Base-by-base conservation (phyloP, 2,329 filamentous ascomycete species). In the Colletotrichum sp. region DNA sequence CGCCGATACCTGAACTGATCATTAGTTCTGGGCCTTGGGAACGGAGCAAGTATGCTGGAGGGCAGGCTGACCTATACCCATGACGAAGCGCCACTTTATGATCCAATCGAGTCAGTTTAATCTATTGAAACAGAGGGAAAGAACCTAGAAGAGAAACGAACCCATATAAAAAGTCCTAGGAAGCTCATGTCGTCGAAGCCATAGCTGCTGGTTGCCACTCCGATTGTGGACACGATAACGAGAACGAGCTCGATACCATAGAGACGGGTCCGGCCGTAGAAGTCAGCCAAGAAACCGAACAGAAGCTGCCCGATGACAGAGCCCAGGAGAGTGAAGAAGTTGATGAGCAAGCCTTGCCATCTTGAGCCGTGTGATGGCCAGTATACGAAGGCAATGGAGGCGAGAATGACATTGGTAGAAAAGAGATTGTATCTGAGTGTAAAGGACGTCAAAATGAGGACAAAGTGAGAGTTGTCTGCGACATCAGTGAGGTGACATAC, bases 221-320 rank as follows among this genome's bases (percentile, higher is more conserved):
- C 89, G 75, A 90, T 88, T n/a, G 89, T 91, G 18, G 88, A 90
- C 10, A 90, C 86, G 66, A 91, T 89, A 62, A 91, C 89, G 13
- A 91, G 87, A 18, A 90, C 83, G 16, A 91, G 82, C 79, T 90
- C 89, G 68, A 91, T 87, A n/a, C 89, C 89, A 72, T 91, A 91
- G 4, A 90, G 84, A 6, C 87, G 85, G 14, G 89, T 90, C 24
- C 89, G 86, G n/a, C 89, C 89, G 79, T 88, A 89, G 71, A 86
- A 86, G 77, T 91, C 89, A 48, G 89, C 89, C 7, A 91, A 84
- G 73, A 87, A 89, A 56, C 89, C 89, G 76, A 90, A 91, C 26
- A 87, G 78, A 28, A 90, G 79, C 78, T 90, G 89, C 34, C 89
- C 89, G 21, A 87, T 80, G 36, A 90, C 86, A 7, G 88, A 90